Evolutionary conservation across 768 basidiomycete species (phyloP).

Genomic region (Lactarius tabidus): DNA sequence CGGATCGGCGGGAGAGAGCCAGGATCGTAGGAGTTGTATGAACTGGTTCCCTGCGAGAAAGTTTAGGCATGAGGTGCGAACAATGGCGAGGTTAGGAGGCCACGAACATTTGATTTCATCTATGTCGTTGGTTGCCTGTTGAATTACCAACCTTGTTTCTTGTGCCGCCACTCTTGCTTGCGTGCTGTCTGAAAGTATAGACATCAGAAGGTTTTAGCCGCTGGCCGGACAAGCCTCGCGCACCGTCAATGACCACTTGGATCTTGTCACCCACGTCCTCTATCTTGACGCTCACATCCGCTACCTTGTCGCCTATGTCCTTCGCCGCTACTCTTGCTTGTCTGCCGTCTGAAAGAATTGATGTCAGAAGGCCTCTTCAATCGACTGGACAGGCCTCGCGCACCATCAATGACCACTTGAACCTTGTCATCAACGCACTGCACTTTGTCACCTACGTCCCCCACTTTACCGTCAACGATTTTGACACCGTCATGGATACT

Average conservation of each 20-base stretch:
- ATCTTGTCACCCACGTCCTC: not conserved
- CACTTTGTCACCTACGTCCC: no score
- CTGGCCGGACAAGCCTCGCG: not conserved
- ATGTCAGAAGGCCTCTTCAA: no score
- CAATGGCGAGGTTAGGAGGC: not conserved
- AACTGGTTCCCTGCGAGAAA: not conserved
- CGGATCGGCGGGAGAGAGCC: not conserved
- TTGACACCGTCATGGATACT: not conserved
- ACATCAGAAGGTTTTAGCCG: not conserved
- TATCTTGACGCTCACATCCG: no score
- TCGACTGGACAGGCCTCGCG: no score
- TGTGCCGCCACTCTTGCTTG: no score
- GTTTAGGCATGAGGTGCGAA: not conserved
- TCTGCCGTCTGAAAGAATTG: no score
- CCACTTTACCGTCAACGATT: not conserved
- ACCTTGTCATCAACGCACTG: no score
- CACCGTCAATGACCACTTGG: not conserved
- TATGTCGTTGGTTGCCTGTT: not conserved
- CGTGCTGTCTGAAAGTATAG: no score
- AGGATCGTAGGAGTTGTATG: not conserved
- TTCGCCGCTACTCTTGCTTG: no score
- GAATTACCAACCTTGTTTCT: not conserved
- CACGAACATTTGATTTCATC: not conserved
- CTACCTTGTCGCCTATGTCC: no score
- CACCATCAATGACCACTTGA: no score